These are phyloP conservation scores for Sisymbrium irio DNA, from an alignment of 345 rosid species.

Conservation along the genomic window DNA sequence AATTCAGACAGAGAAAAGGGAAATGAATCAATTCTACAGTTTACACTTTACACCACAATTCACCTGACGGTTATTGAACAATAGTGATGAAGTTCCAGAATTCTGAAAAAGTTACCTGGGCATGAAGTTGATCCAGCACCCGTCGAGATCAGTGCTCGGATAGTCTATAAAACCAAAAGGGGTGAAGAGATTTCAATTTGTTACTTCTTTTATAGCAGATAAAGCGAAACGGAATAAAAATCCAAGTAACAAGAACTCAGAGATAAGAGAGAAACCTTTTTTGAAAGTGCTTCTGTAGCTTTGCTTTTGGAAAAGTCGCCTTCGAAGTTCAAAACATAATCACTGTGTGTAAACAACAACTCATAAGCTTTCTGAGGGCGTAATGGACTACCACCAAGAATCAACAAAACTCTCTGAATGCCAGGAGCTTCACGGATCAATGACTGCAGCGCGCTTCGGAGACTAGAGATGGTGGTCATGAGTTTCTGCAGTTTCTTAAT, in stretches of 20 bases:
- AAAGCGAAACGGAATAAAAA: neutral
- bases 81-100: neutral
- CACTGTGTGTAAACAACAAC: slow-evolving; percentile 46
- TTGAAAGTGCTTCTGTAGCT: slow-evolving; percentile 71
- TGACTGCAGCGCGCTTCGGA: slow-evolving; percentile 52
- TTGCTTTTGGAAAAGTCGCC: slow-evolving; percentile 54
- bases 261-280: slow-evolving; percentile 49
- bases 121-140: slow-evolving; percentile 78
- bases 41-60: neutral
- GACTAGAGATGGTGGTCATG: slow-evolving; percentile 48
- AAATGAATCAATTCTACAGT: neutral
- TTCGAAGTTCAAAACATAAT: slow-evolving; percentile 24
- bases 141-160: slow-evolving; percentile 67
- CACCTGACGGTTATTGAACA: neutral
- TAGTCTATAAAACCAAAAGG: slow-evolving; percentile 46
- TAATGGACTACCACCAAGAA: slow-evolving; percentile 69
- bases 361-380: slow-evolving; percentile 75
- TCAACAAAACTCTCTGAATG: slow-evolving; percentile 52
- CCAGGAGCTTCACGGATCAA: slow-evolving; percentile 45
- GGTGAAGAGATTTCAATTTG: neutral
- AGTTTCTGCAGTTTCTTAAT: slow-evolving; percentile 69
- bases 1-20: neutral
- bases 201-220: neutral
- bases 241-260: neutral
- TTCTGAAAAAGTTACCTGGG: slow-evolving; percentile 53